Base-by-base conservation (phyloP, 805 yeast genomes). In the Komagataella kurtzmanii region DNA sequence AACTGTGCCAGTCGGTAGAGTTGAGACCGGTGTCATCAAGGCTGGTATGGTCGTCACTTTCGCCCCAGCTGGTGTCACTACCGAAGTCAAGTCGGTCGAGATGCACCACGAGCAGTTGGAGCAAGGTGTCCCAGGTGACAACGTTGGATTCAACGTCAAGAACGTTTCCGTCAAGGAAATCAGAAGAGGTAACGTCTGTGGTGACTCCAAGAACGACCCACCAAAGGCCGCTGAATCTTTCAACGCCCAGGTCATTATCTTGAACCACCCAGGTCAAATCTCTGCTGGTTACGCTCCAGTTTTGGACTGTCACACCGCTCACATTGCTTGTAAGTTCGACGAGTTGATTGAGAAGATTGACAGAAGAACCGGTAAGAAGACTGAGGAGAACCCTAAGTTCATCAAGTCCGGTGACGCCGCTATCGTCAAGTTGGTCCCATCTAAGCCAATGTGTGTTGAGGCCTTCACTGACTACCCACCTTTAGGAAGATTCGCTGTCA, bases 391-490 rank as follows among this genome's bases (percentile, higher is more conserved):
- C 65, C 96, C 97, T 66, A 90, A 91, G 71, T 87, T 83, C 78
- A 81, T 95, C 75, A 89, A 89, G 79, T 85, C 95, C 67, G 96
- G 96, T 73, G 96, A 90, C 77, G 89, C 95, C 75, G 91, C 96
- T 63, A 84, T 88, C 69, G 97, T 93, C 62, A 83, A 82, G 69
- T 79, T 90, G 77, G 82, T 88, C 65, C 85, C 91, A 64, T 71
- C 86, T 65, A 89, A 86, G 80, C 90, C 96, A 66, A 80, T 91
- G 78, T 90, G 97, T 75, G 95, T 90, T 62, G 97, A 91, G 77
- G 80, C 91, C 63, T 91, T 82, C 83, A 76, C 82, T 69, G 93
- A 88, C 70, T 89, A 91, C 83, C 96, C 91, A 72, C 96, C 95
- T 77, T 76, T 91, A 74, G 93, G 96, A 77, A 89, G 98, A 84